Base-by-base conservation (phyloP, 2,329 filamentous ascomycete genomes). In the Trichoderma semiorbis region DNA sequence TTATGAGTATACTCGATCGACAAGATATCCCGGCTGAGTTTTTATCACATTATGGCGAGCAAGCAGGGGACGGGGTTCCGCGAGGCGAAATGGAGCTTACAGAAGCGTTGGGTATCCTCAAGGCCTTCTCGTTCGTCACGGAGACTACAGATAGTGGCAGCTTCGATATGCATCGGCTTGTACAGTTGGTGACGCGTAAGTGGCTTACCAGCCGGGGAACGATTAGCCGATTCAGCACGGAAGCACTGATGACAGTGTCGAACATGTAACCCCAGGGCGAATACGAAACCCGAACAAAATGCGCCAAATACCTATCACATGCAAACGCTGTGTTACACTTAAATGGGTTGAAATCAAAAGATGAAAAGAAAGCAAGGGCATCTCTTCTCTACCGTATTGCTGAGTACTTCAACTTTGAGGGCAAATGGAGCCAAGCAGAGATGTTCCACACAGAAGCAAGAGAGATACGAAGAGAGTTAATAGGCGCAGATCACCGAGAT, bases 1-100 rank as follows among this genome's bases (percentile, higher is more conserved):
- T 80, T 8, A 79, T 81, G 73, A 77, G 77, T 63, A 68, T 78
- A 12, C 74, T 80, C 21, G 76, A 80, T 73, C 74, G 76, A 8
- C 76, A 79, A 60, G 76, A 72, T 11, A 80, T 81, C 53, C 78
- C 78, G 2, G 32, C 60, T 24, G 61, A 70, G 21, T 77, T 79
- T 53, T 28, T 80, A n/a, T 71, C 68, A 5, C 36, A 73, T 34
- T 73, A 71, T 32, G 34, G 12, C 18, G 3, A n/a, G 18, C 18
- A n/a, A 47, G 7, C 18, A 47, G 18, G 18, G 14, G 16, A 3
- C 16, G 36, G 14, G 18, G 39, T n/a, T 18, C 39, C 39, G 18
- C 39, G 18, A 47, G 39, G 1, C 4, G 39, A 47, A 11, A 47
- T 47, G 0, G 39, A 47, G 39, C 39, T 47, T 47, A 47, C 39